phyloP scores from a whole-genome alignment of 2,329 filamentous ascomycete species.

The Xylariales sp. region DNA sequence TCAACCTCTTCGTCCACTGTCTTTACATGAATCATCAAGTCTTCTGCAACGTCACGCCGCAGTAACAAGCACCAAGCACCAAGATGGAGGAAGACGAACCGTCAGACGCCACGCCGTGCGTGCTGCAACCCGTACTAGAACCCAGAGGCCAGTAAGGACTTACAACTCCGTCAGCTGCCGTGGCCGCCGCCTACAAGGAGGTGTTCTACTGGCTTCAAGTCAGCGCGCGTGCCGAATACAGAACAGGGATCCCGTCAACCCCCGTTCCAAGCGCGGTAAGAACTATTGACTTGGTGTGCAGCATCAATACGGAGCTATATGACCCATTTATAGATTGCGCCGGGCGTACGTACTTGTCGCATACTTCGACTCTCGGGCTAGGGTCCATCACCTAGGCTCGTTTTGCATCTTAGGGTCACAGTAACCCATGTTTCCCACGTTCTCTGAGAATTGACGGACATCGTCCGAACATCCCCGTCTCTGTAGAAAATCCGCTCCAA shows the following conservation, averaged over 20 bases:
- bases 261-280: conserved; percentile 10
- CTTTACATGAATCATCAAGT: not conserved
- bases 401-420: conserved; percentile 9
- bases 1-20: conserved; percentile 5
- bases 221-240: conserved; percentile 16
- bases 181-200: conserved; percentile 13
- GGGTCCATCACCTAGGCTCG: conserved; percentile 3
- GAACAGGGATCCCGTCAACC: conserved; percentile 2
- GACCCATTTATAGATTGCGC: conserved; percentile 20
- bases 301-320: conserved; percentile 20
- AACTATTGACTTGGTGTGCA: conserved; percentile 18
- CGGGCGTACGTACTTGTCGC: conserved; percentile 11
- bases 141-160: not conserved
- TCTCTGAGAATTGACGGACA: not conserved
- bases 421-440: conserved; percentile 8
- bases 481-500: not conserved
- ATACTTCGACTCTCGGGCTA: not conserved
- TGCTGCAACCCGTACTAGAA: conserved; percentile 3
- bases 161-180: conserved; percentile 22
- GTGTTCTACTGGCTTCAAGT: conserved; percentile 15
- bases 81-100: no score
- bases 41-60: conserved; percentile 22
- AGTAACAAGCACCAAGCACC: not conserved
- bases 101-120: conserved; percentile 16
- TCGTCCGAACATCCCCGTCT: not conserved